Base-by-base conservation (phyloP, 768 basidiomycete species). In the Podaxis sp. region DNA sequence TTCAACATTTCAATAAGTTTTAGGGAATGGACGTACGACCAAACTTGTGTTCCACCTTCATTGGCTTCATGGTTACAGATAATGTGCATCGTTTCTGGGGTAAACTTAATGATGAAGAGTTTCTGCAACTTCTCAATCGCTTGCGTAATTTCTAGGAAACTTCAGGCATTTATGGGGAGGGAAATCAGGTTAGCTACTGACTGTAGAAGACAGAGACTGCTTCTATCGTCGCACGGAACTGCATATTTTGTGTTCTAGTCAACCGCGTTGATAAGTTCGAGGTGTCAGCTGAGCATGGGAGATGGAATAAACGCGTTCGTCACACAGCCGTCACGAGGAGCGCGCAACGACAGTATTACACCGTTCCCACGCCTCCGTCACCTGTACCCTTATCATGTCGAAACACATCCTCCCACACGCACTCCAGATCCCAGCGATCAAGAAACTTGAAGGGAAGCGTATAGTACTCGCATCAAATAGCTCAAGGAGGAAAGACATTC, bases 391-490 rank as follows among this genome's bases (percentile, higher is more conserved):
- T 30, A 15, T 24, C 59, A 75, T 74, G 72, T 65, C 72, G 24
- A 63, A 78, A 60, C 84, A 86, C 68, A 79, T 93, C 54, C 84
- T 90, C 8, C 73, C 86, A 0, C 80, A 87, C 69, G 91, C 91
- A 1, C 80, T 93, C 12, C 73, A 79, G 40, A 80, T 85, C 1
- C 88, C 87, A 11, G 79, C 79, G 0, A 77, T 88, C 49, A 79
- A 87, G 68, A 92, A 88, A 71, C 67, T 97, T 1, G 71, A 79
- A 42, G 87, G 85, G 22, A 95, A 94, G 71, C 82, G 92, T 2
- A 83, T 98, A 52, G 77, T 97, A 2, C 80, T 98, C 1, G 95
- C 95, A 0, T 96, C 95, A 4, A 87, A 85, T 61, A 95, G 93
- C 68, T 92, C 94, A 1, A 82, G 95, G 67, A 80, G 95, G 69